These are phyloP conservation scores for Silene latifolia DNA, from an alignment of 148 eudicot species.

Conservation along the genomic window DNA sequence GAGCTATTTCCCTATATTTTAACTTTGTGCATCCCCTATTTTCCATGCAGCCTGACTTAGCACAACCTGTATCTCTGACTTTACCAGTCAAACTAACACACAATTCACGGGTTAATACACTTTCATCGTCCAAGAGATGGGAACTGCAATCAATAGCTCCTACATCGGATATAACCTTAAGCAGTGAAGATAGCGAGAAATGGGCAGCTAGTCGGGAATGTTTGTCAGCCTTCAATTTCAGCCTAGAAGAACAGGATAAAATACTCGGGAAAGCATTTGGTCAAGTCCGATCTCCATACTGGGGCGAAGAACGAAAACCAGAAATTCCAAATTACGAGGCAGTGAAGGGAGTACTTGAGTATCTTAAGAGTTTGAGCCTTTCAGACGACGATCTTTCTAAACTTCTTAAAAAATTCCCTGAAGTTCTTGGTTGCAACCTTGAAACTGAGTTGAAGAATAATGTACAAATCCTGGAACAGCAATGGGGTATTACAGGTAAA, in stretches of 20 bases:
- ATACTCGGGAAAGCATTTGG: slow-evolving; percentile 94
- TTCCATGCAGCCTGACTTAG: slow-evolving; percentile 41
- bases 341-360: slow-evolving; percentile 51
- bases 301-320: slow-evolving; percentile 82
- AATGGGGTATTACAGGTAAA: slow-evolving; percentile 87
- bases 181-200: slow-evolving; percentile 53
- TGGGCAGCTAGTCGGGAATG: slow-evolving; percentile 72
- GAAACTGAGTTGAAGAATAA: slow-evolving; percentile 74
- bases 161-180: slow-evolving; percentile 32
- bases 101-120: slow-evolving; percentile 15
- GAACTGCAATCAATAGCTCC: slow-evolving; percentile 43
- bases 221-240: slow-evolving; percentile 52
- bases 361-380: slow-evolving; percentile 68
- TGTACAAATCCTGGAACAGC: slow-evolving; percentile 54
- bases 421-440: slow-evolving; percentile 85
- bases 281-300: slow-evolving; percentile 75
- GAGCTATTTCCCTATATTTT: neutral
- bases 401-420: slow-evolving; percentile 89
- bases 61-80: slow-evolving; percentile 12
- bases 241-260: slow-evolving; percentile 67
- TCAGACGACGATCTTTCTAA: slow-evolving; percentile 73
- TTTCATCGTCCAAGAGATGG: slow-evolving; percentile 47
- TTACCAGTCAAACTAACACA: slow-evolving; percentile 12
- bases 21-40: neutral
- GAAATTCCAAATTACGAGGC: slow-evolving; percentile 56